phyloP scores from a whole-genome alignment of 306 rosid species.

The Argentina anserina region DNA sequence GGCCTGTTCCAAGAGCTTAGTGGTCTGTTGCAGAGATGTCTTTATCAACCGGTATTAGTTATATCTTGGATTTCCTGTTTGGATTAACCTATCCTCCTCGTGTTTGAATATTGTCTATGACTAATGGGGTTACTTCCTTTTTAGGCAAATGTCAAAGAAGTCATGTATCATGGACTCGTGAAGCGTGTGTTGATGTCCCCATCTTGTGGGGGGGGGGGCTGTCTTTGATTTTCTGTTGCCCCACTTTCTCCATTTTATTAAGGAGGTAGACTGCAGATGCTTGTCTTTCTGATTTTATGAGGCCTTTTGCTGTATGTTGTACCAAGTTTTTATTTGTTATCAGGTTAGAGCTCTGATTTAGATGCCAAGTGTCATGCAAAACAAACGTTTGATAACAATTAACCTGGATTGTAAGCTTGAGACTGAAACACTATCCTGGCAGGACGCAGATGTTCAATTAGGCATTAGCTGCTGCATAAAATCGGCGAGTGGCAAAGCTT shows the following conservation, averaged over 20 bases:
- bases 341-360: no score
- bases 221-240: conserved; percentile 44
- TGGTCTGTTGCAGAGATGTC: conserved; percentile 43
- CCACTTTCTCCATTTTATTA: conserved; percentile 31
- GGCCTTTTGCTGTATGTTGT: neutral
- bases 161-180: conserved; percentile 38
- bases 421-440: conserved; percentile 10
- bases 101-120: neutral
- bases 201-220: conserved; percentile 24
- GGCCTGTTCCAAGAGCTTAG: conserved; percentile 43
- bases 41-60: conserved; percentile 36
- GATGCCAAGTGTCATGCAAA: no score
- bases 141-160: conserved; percentile 40
- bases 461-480: conserved; percentile 30
- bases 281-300: neutral
- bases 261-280: conserved; percentile 26
- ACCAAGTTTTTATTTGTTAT: no score
- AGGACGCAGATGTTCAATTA: conserved; percentile 27
- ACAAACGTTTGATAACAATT: no score
- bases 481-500: conserved; percentile 30
- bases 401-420: neutral
- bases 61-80: neutral
- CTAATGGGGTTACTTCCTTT: neutral
- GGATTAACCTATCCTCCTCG: neutral
- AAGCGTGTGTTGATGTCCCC: conserved; percentile 38